Evolutionary conservation across 2,329 filamentous ascomycete genomes (phyloP).

Genomic region (Microcyclospora tardicrescens): DNA sequence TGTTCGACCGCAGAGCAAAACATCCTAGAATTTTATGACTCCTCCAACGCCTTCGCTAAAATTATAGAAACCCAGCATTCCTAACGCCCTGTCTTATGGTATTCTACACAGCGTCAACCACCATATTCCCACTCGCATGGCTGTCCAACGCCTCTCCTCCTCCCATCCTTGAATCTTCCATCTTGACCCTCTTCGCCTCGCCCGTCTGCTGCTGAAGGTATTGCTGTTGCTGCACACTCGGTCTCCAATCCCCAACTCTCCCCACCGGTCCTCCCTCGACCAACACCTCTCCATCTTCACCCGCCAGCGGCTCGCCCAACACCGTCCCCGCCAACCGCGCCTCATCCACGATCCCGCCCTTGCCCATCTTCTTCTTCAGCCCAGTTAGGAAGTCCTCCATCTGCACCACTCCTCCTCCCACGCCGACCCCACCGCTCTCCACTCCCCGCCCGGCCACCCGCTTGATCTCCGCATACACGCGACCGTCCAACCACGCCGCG

Average conservation of each 20-base stretch:
- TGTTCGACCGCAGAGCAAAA: too few species aligned
- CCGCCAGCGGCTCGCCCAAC: constrained; percentile 49
- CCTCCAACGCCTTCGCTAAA: constrained; percentile 8
- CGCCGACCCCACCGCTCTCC: constrained; percentile 8
- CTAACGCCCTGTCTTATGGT: background rate
- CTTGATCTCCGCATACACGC: constrained; percentile 64
- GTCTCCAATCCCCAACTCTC: constrained; percentile 54
- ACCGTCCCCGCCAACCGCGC: constrained; percentile 75
- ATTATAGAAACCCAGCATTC: background rate
- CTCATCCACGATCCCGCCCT: constrained; percentile 74
- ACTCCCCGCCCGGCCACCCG: constrained; percentile 45
- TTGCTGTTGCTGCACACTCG: constrained; percentile 3
- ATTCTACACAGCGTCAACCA: background rate
- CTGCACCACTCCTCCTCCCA: constrained; percentile 26
- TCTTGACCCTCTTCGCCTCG: background rate
- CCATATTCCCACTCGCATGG: background rate
- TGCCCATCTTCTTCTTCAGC: constrained; percentile 75
- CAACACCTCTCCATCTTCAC: constrained; percentile 57
- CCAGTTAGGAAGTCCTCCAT: constrained; percentile 39
- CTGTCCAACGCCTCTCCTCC: background rate
- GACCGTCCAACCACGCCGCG: constrained; percentile 62
- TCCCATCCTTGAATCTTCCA: background rate
- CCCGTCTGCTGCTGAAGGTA: background rate
- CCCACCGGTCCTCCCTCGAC: constrained; percentile 65
- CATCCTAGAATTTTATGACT: background rate